Evolutionary conservation across 257 asterid genomes (phyloP), one percentile per base, ranked within the genome.

Genomic region (Fraxinus quadrangulata): DNA sequence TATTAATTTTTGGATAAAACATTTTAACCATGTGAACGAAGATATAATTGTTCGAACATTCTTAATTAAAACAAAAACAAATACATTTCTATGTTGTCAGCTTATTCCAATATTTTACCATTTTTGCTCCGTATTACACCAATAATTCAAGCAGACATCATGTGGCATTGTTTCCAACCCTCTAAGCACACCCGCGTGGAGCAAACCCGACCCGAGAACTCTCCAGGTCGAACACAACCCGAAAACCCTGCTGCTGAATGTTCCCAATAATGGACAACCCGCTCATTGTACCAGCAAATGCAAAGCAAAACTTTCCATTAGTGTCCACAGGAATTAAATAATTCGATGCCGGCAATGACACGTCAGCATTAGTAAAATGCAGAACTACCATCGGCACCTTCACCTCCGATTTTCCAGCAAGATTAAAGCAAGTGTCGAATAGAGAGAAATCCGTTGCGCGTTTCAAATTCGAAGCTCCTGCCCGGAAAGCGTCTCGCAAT

Each of bases 381-480:
- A 94, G 75, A 77, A 88, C 97, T 83, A 94, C 92, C 36, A 92
- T 91, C 9, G 99, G 97, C 12, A 91, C 97, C 85, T 88, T 91
- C 86, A 89, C 97, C 83, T 86, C 92, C 83, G 87, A 81, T 87
- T 85, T 89, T 3, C 99, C 96, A 0, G 94, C 85, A 0, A 94
- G 88, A 84, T 94, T 96, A 70, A 83, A 94, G 68, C 99, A 94
- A 1, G 97, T 91, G 78, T 92, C 99, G 85, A 94, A 91, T 12
- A 91, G 73, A 11, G 96, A 90, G 80, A 88, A 91, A 3, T 83
- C 89, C 8, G 90, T 69, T 0, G 90, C 81, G 26, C 77, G 81
- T 61, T 87, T 91, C 86, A 94, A 75, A 21, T 82, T 69, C 68
- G 83, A 28, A 0, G 97, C 91, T 13, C 94, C 92, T 2, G 67